Evolutionary conservation across 352 stramenopile species (phyloP).

Genomic region (Globisporangium spiculum): DNA sequence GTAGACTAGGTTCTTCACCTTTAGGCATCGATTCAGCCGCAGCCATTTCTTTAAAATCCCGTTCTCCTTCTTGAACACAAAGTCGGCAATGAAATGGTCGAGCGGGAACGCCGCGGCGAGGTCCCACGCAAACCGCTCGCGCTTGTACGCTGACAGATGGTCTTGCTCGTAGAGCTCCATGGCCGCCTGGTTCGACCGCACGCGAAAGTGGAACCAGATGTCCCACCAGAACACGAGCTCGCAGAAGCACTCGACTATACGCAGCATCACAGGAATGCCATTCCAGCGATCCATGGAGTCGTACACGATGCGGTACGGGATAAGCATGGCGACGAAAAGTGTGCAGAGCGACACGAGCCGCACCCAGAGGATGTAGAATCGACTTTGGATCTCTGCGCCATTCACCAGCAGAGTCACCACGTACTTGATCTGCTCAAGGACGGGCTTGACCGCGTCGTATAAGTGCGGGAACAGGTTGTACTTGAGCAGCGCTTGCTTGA

Average conservation of each 20-base stretch:
- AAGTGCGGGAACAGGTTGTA: constrained; percentile 5
- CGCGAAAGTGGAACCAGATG: constrained; percentile 63
- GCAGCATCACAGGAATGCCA: constrained; percentile 29
- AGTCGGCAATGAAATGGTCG: constrained; percentile 37
- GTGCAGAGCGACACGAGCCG: constrained; percentile 40
- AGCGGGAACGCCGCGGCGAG: constrained; percentile 42
- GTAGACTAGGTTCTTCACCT: constrained; percentile 49
- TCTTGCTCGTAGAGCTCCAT: constrained; percentile 69
- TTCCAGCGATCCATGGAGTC: constrained; percentile 48
- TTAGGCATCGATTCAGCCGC: constrained; percentile 53
- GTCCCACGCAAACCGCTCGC: constrained; percentile 43
- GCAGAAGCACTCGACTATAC: constrained; percentile 34
- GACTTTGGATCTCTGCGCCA: constrained; percentile 54
- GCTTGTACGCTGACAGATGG: constrained; percentile 50
- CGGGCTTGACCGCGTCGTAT: not conserved
- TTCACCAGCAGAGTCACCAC: constrained; percentile 20
- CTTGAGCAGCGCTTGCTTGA: constrained; percentile 11
- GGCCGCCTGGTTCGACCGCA: constrained; percentile 39
- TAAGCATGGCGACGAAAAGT: constrained; percentile 44
- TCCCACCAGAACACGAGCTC: constrained; percentile 51
- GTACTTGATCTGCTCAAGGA: not conserved
- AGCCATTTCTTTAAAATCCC: constrained; percentile 27
- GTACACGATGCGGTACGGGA: constrained; percentile 55
- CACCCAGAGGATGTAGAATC: constrained; percentile 56
- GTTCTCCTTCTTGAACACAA: constrained; percentile 12